phyloP scores from a whole-genome alignment of 768 basidiomycete genomes.

The Arthromyces matolae region DNA sequence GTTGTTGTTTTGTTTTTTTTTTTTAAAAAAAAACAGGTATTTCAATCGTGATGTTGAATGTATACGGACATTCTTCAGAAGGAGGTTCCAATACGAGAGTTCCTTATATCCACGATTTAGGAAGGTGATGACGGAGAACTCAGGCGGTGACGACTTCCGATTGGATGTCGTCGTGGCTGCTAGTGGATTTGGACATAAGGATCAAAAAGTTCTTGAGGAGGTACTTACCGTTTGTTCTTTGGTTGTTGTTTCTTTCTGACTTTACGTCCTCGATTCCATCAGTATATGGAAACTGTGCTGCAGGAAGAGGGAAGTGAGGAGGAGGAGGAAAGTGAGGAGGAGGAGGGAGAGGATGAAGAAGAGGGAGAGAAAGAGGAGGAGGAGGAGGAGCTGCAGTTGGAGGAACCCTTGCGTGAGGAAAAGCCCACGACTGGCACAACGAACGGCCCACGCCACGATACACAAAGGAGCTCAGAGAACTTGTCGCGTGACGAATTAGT shows the following conservation, averaged over 20 bases:
- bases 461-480: neutral
- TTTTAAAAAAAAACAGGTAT: conserved; percentile 82
- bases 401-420: conserved; percentile 30
- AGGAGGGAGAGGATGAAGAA: conserved; percentile 34
- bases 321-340: conserved; percentile 18
- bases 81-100: conserved; percentile 92
- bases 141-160: conserved; percentile 51
- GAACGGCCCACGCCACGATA: too few relatives aligned
- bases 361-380: conserved; percentile 37
- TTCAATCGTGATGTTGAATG: conserved; percentile 99
- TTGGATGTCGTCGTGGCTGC: conserved; percentile 92
- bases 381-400: conserved; percentile 29
- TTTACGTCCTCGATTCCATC: too few relatives aligned
- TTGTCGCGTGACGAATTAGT: conserved; percentile 18
- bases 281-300: conserved; percentile 66
- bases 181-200: conserved; percentile 85
- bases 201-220: conserved; percentile 80
- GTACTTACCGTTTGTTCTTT: conserved; percentile 41
- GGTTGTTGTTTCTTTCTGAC: conserved; percentile 15
- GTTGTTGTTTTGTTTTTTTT: too few relatives aligned
- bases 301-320: conserved; percentile 28
- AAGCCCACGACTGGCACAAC: conserved; percentile 9
- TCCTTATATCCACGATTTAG: conserved; percentile 83
- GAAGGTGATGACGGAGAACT: conserved; percentile 44
- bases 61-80: conserved; percentile 87